phyloP scores from a whole-genome alignment of 345 rosid species.

The Salix arbutifolia region DNA sequence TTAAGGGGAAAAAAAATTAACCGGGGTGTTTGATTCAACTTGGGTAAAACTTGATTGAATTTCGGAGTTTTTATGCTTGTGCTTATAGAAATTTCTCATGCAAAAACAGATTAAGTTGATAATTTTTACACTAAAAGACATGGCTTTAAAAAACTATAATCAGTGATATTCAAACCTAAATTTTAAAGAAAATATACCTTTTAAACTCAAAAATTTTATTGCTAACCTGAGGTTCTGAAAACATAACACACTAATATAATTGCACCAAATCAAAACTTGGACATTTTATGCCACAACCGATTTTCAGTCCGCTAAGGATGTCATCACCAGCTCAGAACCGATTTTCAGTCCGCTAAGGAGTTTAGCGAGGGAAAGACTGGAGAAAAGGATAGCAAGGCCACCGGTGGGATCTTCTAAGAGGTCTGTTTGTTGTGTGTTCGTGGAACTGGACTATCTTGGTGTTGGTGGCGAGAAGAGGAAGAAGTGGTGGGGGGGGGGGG shows the following conservation, averaged over 20 bases:
- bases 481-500: not conserved
- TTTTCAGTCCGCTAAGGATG: not conserved
- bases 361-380: conserved; percentile 71
- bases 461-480: conserved; percentile 16
- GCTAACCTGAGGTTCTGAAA: not conserved
- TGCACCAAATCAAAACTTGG: not conserved
- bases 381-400: conserved; percentile 67
- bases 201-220: too few relatives aligned
- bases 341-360: conserved; percentile 30
- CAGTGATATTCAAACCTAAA: too few relatives aligned
- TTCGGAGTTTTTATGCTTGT: too few relatives aligned
- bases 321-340: conserved; percentile 12
- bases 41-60: too few relatives aligned
- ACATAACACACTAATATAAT: not conserved
- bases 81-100: too few relatives aligned
- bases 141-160: too few relatives aligned
- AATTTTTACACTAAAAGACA: too few relatives aligned
- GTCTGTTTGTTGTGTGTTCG: not conserved
- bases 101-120: too few relatives aligned
- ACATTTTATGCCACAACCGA: conserved; percentile 2
- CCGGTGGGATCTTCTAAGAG: conserved; percentile 57
- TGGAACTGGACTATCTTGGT: conserved; percentile 68
- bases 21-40: too few relatives aligned
- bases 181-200: too few relatives aligned
- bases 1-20: too few relatives aligned